phyloP scores from a whole-genome alignment of 2,329 filamentous ascomycete genomes.

The Malbranchea cinnamomea region DNA sequence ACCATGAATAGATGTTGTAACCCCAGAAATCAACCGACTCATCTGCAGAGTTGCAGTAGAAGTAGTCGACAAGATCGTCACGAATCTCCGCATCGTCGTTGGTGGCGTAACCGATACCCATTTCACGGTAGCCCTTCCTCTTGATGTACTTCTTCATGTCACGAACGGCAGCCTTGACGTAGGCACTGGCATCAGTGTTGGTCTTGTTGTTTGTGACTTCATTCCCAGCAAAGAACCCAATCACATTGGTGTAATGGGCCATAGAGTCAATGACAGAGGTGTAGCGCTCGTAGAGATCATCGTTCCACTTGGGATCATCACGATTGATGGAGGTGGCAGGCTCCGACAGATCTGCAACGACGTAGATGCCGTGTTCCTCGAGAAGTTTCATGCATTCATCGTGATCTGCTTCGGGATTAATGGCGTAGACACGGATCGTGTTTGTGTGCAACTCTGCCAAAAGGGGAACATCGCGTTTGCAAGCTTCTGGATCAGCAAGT shows the following conservation, averaged over 20 bases:
- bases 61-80: constrained; percentile 71
- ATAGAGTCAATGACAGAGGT: constrained; percentile 69
- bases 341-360: constrained; percentile 79
- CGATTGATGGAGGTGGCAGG: constrained; percentile 76
- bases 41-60: constrained; percentile 57
- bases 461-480: constrained; percentile 74
- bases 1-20: constrained; percentile 99
- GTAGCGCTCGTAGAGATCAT: constrained; percentile 65
- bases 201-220: constrained; percentile 81
- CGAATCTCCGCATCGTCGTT: constrained; percentile 82
- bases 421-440: constrained; percentile 85
- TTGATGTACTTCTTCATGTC: constrained; percentile 94
- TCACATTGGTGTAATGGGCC: constrained; percentile 70
- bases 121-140: constrained; percentile 55
- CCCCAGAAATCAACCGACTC: constrained; percentile 90
- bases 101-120: constrained; percentile 91
- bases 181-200: constrained; percentile 84
- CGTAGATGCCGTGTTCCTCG: constrained; percentile 77
- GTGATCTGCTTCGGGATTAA: constrained; percentile 69
- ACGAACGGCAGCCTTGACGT: constrained; percentile 93
- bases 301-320: constrained; percentile 62
- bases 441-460: constrained; percentile 72
- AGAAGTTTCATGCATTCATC: constrained; percentile 71
- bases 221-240: constrained; percentile 98
- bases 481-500: constrained; percentile 54